Evolutionary conservation across 2,329 filamentous ascomycete genomes (phyloP).

Genomic region (Xenosphaeropsis pyriputrescens): DNA sequence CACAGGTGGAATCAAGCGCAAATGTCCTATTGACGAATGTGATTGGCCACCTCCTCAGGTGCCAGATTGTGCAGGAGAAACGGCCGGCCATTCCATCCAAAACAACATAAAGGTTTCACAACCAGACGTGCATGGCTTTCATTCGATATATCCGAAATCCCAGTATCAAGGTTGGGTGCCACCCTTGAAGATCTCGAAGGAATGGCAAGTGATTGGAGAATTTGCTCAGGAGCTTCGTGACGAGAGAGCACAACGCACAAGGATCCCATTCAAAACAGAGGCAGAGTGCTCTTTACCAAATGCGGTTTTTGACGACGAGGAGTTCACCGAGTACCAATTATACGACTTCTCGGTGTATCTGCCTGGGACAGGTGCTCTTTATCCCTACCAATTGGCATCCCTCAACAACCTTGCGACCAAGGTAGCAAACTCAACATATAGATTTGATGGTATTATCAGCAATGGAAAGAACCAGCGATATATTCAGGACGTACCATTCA

Average conservation of each 20-base stretch:
- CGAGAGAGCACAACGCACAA: not conserved
- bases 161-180: slow-evolving; percentile 10
- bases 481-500: slow-evolving; percentile 40
- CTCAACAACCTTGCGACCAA: slow-evolving; percentile 34
- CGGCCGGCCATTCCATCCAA: no score
- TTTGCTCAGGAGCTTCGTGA: slow-evolving; percentile 2
- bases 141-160: slow-evolving; percentile 11
- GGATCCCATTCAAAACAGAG: not conserved
- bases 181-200: slow-evolving; percentile 5
- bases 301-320: slow-evolving; percentile 1
- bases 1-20: no score
- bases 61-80: no score
- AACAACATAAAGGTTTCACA: no score
- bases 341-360: slow-evolving; percentile 44
- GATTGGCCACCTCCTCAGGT: no score
- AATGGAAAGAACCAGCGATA: slow-evolving; percentile 25
- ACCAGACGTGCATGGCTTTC: no score
- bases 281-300: not conserved
- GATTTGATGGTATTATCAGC: slow-evolving; percentile 46
- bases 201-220: slow-evolving; percentile 1
- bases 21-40: no score
- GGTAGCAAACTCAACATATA: slow-evolving; percentile 23
- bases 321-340: slow-evolving; percentile 30
- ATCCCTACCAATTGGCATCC: slow-evolving; percentile 34
- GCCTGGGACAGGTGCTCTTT: slow-evolving; percentile 13